A percentile compares a stretch with the other conserved stretches of the same genome.
phyloP scores from a whole-genome alignment of 352 stramenopile genomes.

The Globisporangium mamillatum region DNA sequence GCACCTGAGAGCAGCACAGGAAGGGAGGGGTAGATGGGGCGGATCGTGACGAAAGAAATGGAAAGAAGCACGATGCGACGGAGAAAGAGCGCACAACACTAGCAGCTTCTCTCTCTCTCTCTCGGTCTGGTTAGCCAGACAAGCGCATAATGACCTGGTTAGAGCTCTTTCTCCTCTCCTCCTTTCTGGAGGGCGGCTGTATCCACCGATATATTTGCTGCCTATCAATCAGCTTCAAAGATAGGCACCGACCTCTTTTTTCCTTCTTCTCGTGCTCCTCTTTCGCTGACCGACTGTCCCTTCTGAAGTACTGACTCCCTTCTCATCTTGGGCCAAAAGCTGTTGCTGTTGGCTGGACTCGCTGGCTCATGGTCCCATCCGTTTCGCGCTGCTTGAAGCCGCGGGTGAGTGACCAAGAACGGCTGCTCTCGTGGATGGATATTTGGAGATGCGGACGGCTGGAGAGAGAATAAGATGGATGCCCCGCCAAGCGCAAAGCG shows the following conservation, averaged over 20 bases:
- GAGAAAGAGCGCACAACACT: background rate
- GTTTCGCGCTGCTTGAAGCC: background rate
- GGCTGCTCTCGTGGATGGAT: too few relatives aligned
- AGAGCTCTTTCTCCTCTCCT: background rate
- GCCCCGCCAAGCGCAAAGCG: background rate
- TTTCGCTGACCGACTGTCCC: background rate
- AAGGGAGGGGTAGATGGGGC: background rate
- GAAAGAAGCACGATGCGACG: constrained; percentile 1
- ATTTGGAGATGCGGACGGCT: too few relatives aligned
- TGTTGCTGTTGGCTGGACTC: background rate
- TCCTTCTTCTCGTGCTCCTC: background rate
- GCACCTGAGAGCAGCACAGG: background rate
- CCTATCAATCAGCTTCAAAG: background rate
- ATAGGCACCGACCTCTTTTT: background rate
- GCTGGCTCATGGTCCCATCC: background rate
- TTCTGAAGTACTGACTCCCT: constrained; percentile 14
- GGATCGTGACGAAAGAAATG: constrained; percentile 4
- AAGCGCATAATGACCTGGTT: background rate
- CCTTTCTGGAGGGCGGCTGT: background rate
- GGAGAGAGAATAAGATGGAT: background rate
- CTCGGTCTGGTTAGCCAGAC: background rate
- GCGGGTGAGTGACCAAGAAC: background rate
- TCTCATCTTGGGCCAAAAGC: background rate
- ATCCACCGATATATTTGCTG: background rate
- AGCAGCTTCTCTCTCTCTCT: background rate